Evolutionary conservation across 495 filamentous ascomycete species (phyloP).

Genomic region (Arthonia radiata): DNA sequence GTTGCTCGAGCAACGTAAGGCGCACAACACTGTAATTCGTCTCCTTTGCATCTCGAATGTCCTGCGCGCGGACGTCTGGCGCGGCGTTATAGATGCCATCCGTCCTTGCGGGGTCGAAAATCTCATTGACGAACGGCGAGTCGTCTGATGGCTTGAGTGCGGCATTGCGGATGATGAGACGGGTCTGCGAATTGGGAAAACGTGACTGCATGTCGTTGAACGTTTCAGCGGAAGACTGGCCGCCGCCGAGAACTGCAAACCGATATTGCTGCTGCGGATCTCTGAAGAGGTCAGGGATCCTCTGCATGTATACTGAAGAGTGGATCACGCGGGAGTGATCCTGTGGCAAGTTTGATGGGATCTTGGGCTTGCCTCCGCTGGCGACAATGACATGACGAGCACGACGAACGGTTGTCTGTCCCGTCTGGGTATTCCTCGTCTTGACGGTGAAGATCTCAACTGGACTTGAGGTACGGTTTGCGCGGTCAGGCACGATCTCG

Average conservation of each 20-base stretch:
- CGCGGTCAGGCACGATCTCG: conserved; percentile 24
- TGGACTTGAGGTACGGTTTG: conserved; percentile 13
- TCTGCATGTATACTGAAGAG: conserved; percentile 62
- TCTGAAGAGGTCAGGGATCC: conserved; percentile 30
- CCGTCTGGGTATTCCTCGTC: conserved; percentile 26
- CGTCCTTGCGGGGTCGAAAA: conserved; percentile 72
- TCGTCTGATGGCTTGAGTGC: conserved; percentile 82
- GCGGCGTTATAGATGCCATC: conserved; percentile 44
- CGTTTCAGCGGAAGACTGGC: conserved; percentile 87
- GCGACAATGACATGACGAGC: conserved; percentile 73
- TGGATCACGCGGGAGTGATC: conserved; percentile 50
- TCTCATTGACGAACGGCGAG: conserved; percentile 88
- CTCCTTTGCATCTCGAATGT: conserved; percentile 37
- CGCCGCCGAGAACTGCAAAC: conserved; percentile 65
- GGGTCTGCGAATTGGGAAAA: conserved; percentile 58
- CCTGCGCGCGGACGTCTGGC: conserved; percentile 30
- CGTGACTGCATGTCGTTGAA: conserved; percentile 67
- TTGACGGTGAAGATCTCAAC: conserved; percentile 29
- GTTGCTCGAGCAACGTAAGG: conserved; percentile 58
- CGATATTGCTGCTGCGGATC: conserved; percentile 33
- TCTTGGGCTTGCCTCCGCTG: conserved; percentile 52
- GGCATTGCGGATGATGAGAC: conserved; percentile 49
- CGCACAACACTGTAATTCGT: conserved; percentile 94
- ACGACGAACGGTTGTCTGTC: conserved; percentile 24
- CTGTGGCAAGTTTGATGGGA: conserved; percentile 39